Percentiles rank a stretch among this genome's conserved stretches.
Conservation (phyloP, 768 basidiomycete species). For the Podaxis rugospora region DNA sequence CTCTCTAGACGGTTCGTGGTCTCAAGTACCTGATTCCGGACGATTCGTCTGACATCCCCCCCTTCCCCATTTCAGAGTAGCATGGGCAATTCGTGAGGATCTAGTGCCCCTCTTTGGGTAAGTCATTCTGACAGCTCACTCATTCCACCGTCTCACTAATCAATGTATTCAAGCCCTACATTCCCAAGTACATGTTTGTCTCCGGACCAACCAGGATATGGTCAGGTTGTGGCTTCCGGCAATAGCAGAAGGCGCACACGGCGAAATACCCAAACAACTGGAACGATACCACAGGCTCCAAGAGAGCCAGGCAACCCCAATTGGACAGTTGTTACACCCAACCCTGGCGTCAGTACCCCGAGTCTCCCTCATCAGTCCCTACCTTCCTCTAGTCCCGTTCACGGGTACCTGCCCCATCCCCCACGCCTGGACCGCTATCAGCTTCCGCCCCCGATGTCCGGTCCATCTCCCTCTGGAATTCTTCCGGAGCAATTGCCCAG, state of each 20-base stretch:
- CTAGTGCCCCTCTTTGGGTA: slow-evolving; percentile 88
- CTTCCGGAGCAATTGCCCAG: neutral
- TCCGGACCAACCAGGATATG: slow-evolving; percentile 83
- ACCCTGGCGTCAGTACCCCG: slow-evolving; percentile 20
- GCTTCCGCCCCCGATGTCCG: slow-evolving; percentile 2
- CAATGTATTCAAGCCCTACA: slow-evolving; percentile 50
- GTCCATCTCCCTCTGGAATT: neutral
- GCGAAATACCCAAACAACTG: slow-evolving; percentile 38
- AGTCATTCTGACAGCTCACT: slow-evolving; percentile 11
- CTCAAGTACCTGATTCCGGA: slow-evolving; percentile 2
- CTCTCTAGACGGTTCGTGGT: slow-evolving; percentile 69
- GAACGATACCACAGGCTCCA: slow-evolving; percentile 24
- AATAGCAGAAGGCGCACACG: slow-evolving; percentile 59
- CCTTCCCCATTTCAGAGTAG: slow-evolving; percentile 49
- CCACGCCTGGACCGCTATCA: slow-evolving; percentile 11
- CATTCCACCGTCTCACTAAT: slow-evolving; percentile 5
- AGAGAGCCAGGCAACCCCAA: slow-evolving; percentile 26
- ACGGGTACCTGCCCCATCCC: slow-evolving; percentile 8
- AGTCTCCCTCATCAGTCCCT: slow-evolving; percentile 14
- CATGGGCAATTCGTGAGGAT: slow-evolving; percentile 84
- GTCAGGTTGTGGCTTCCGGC: slow-evolving; percentile 68
- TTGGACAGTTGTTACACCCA: slow-evolving; percentile 48
- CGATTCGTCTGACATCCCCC: slow-evolving; percentile 12
- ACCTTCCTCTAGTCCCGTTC: slow-evolving; percentile 4
- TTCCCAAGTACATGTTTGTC: slow-evolving; percentile 82